phyloP scores from a whole-genome alignment of 2,329 filamentous ascomycete genomes.

The Calonectria crousiana region DNA sequence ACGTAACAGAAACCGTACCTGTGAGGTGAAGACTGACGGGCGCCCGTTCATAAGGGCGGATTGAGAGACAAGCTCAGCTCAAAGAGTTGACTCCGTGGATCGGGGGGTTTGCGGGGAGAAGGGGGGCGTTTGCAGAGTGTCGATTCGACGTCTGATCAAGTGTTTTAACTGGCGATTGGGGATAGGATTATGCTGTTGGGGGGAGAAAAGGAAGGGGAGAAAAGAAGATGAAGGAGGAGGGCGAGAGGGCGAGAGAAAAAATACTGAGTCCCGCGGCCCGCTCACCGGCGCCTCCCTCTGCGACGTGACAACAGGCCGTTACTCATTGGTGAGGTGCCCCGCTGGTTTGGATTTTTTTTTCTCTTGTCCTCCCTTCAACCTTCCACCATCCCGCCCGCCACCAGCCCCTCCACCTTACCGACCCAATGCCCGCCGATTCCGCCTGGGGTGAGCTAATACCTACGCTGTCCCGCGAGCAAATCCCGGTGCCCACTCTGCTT shows the following conservation, averaged over 20 bases:
- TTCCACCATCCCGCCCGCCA: neutral
- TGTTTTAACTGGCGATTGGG: constrained; percentile 5
- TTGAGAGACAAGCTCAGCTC: constrained; percentile 53
- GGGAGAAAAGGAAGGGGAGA: constrained; percentile 29
- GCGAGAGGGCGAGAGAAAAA: constrained; percentile 28
- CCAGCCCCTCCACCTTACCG: neutral
- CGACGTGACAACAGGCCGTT: constrained; percentile 38
- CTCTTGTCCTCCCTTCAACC: neutral
- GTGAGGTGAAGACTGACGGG: constrained; percentile 87
- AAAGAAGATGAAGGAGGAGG: constrained; percentile 4
- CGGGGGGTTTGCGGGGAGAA: constrained; percentile 11
- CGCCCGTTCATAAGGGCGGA: constrained; percentile 88
- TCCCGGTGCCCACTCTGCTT: neutral
- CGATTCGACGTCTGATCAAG: constrained; percentile 21
- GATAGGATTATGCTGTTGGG: constrained; percentile 11
- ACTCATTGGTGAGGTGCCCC: constrained; percentile 41
- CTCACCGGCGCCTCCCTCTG: constrained; percentile 4
- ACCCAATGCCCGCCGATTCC: neutral
- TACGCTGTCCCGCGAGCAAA: neutral
- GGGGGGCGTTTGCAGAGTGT: constrained; percentile 17
- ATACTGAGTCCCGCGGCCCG: constrained; percentile 28
- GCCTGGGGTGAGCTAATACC: constrained; percentile 4
- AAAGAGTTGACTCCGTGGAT: constrained; percentile 35
- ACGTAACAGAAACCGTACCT: constrained; percentile 65
- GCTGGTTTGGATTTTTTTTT: constrained; percentile 23